Conservation (phyloP, 2,329 filamentous ascomycete genomes). For the Fusarium beomiforme region DNA sequence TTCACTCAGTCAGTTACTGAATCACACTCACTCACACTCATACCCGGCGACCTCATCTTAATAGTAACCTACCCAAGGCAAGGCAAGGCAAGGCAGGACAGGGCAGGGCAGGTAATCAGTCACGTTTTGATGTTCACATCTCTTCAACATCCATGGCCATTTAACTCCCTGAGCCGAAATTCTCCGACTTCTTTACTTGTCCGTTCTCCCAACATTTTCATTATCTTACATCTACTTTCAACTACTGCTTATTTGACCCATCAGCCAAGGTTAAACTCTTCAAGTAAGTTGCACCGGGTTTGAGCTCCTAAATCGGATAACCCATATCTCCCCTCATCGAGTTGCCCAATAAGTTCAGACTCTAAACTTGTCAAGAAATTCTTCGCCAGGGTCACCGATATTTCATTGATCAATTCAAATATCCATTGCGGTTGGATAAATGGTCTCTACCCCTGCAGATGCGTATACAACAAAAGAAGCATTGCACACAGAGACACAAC, state of each 20-base stretch:
- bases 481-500: slow-evolving; percentile 9
- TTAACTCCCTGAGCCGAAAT: slow-evolving; percentile 13
- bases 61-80: neutral
- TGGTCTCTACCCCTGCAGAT: neutral
- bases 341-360: slow-evolving; percentile 2
- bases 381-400: neutral
- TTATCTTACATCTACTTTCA: neutral
- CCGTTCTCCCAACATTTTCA: neutral
- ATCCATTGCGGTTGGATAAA: neutral
- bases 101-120: neutral
- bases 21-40: slow-evolving; percentile 8
- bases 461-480: neutral
- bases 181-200: neutral
- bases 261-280: slow-evolving; percentile 1
- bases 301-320: slow-evolving; percentile 28
- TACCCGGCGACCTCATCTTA: slow-evolving; percentile 14
- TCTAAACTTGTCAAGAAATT: slow-evolving; percentile 15
- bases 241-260: neutral
- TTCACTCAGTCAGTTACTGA: slow-evolving; percentile 26
- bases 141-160: neutral
- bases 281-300: slow-evolving; percentile 25
- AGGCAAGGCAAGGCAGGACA: neutral
- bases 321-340: slow-evolving; percentile 22
- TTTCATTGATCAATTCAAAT: neutral
- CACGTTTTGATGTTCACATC: slow-evolving; percentile 7